These are phyloP conservation scores for Mallotus repandus DNA, from an alignment of 441 rosid species.

Conservation along the genomic window DNA sequence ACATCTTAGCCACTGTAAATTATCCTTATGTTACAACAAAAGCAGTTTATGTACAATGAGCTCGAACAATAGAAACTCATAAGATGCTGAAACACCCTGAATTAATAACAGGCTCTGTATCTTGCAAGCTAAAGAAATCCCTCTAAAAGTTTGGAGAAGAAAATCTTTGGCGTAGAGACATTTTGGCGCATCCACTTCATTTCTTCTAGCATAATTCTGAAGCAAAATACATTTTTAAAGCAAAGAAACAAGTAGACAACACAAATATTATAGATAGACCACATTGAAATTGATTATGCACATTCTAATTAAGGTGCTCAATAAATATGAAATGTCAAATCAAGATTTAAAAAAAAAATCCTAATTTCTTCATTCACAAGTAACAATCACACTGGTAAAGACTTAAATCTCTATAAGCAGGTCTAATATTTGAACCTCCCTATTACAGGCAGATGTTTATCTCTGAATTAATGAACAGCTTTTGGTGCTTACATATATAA, in stretches of 20 bases:
- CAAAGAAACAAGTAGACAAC: not conserved
- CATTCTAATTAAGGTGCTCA: not conserved
- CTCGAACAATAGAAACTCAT: not conserved
- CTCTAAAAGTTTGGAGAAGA: not conserved
- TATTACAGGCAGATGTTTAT: not conserved
- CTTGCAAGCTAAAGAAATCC: not conserved
- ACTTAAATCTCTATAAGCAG: not conserved
- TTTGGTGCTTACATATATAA: not conserved
- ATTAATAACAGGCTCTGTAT: not conserved
- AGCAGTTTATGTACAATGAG: not conserved
- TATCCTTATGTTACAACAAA: too few species aligned
- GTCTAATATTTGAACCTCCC: not conserved
- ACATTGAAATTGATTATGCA: not conserved
- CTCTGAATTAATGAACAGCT: too few species aligned
- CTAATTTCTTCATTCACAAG: too few species aligned
- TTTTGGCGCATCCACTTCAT: not conserved
- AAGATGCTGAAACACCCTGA: not conserved
- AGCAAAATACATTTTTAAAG: not conserved
- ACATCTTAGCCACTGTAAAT: too few species aligned
- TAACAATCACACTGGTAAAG: not conserved
- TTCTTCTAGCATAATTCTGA: not conserved
- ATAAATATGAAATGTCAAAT: too few species aligned
- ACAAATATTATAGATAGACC: not conserved
- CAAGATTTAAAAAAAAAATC: too few species aligned
- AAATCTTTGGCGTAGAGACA: not conserved